Evolutionary conservation across 352 stramenopile genomes (phyloP).

Genomic region (Aphanomyces stellatus): DNA sequence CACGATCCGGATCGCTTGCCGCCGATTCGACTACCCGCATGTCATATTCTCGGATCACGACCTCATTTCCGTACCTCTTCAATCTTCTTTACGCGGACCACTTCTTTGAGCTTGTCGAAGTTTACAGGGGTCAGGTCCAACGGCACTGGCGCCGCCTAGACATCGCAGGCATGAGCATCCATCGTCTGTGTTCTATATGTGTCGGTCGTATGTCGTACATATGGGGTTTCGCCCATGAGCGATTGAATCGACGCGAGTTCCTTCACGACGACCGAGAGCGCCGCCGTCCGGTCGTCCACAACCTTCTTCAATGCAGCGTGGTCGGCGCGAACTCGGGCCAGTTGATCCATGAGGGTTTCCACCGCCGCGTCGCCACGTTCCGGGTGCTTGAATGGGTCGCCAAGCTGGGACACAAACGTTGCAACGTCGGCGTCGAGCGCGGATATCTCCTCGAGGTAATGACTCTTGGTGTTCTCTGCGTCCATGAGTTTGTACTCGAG

Average conservation of each 20-base stretch:
- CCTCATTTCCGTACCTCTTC: neutral
- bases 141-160: neutral
- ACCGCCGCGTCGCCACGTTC: neutral
- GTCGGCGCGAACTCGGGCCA: neutral
- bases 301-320: neutral
- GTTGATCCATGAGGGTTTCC: neutral
- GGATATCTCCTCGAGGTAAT: neutral
- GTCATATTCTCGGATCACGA: too few species aligned
- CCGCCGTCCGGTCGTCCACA: neutral
- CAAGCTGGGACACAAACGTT: neutral
- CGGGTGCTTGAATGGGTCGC: neutral
- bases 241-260: constrained; percentile 4
- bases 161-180: too few species aligned
- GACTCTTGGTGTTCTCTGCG: constrained; percentile 5
- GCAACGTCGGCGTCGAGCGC: neutral
- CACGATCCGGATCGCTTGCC: neutral
- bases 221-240: neutral
- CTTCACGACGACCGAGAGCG: neutral
- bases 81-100: neutral
- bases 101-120: neutral
- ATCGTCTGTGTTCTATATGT: too few species aligned
- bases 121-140: neutral
- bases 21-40: neutral
- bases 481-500: constrained; percentile 11
- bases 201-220: too few species aligned